Evolutionary conservation across 2,329 filamentous ascomycete genomes (phyloP).

Genomic region (Fusarium succisae): DNA sequence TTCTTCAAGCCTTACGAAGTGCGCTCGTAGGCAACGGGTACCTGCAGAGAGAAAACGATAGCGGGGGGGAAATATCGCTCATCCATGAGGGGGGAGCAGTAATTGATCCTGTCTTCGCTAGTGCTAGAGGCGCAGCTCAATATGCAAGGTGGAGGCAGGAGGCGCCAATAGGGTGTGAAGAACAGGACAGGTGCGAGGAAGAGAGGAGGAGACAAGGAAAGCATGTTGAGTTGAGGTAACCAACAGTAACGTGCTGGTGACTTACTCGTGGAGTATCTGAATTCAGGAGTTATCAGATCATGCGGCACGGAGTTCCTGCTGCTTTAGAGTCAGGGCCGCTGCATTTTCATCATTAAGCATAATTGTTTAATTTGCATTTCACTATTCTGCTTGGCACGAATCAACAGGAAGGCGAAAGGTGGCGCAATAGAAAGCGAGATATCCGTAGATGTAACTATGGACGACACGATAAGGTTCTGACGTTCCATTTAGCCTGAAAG

Average conservation of each 20-base stretch:
- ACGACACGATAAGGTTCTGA: no score
- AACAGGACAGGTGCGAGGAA: not conserved
- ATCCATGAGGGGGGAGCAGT: not conserved
- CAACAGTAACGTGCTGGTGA: not conserved
- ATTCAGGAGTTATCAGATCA: no score
- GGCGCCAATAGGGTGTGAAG: not conserved
- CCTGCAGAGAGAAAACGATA: not conserved
- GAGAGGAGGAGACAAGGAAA: not conserved
- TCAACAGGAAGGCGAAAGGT: no score
- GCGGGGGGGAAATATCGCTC: fast-evolving
- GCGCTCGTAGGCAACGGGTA: not conserved
- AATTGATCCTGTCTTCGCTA: not conserved
- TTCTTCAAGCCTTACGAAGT: not conserved
- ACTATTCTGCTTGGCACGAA: no score
- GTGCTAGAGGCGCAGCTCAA: not conserved
- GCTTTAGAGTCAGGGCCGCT: no score
- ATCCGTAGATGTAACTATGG: no score
- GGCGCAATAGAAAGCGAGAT: no score
- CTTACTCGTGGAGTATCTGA: no score
- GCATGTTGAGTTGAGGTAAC: not conserved
- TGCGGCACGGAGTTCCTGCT: no score
- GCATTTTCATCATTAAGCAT: no score
- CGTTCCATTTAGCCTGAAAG: no score
- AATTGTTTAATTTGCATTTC: no score
- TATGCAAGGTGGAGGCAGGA: constrained; percentile 3